Conservation (phyloP, 2,329 filamentous ascomycete genomes). For the Cytospora piceicola region DNA sequence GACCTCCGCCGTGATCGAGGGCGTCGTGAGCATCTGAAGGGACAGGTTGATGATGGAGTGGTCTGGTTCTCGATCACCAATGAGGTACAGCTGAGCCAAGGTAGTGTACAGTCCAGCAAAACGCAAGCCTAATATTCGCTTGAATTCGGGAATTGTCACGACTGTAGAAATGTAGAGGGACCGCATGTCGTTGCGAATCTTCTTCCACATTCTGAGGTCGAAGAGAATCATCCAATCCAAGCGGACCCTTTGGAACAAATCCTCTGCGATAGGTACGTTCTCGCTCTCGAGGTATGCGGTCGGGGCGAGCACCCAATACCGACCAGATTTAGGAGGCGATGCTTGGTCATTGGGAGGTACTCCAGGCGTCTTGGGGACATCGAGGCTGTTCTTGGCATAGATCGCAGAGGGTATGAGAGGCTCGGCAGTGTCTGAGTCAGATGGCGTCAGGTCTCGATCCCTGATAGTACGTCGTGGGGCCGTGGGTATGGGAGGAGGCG, state of each 20-base stretch:
- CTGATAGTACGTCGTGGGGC: conserved; percentile 50
- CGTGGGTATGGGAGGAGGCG: conserved; percentile 62
- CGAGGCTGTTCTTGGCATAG: conserved; percentile 66
- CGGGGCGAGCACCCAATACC: conserved; percentile 87
- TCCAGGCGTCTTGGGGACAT: conserved; percentile 82
- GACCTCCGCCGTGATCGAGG: conserved; percentile 94
- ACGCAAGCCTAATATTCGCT: conserved; percentile 87
- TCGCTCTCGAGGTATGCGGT: conserved; percentile 66
- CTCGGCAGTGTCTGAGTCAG: conserved; percentile 73
- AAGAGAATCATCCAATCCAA: conserved; percentile 95
- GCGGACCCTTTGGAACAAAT: conserved; percentile 85
- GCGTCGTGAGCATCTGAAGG: conserved; percentile 93
- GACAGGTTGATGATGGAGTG: conserved; percentile 99
- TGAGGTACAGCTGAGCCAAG: conserved; percentile 90
- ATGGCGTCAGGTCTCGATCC: conserved; percentile 68
- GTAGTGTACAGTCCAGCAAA: conserved; percentile 95
- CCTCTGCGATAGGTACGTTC: conserved; percentile 73
- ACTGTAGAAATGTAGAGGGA: conserved; percentile 96
- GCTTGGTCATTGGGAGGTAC: conserved; percentile 46
- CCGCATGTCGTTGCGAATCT: conserved; percentile 84
- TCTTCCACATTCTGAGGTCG: conserved; percentile 96
- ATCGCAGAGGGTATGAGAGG: conserved; percentile 65
- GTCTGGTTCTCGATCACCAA: conserved; percentile 94
- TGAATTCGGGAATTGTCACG: conserved; percentile 94
- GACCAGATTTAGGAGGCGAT: conserved; percentile 65